Evolutionary conservation across 768 basidiomycete genomes (phyloP), one percentile per base, ranked within the genome.

Genomic region (Trametopsis cervina): DNA sequence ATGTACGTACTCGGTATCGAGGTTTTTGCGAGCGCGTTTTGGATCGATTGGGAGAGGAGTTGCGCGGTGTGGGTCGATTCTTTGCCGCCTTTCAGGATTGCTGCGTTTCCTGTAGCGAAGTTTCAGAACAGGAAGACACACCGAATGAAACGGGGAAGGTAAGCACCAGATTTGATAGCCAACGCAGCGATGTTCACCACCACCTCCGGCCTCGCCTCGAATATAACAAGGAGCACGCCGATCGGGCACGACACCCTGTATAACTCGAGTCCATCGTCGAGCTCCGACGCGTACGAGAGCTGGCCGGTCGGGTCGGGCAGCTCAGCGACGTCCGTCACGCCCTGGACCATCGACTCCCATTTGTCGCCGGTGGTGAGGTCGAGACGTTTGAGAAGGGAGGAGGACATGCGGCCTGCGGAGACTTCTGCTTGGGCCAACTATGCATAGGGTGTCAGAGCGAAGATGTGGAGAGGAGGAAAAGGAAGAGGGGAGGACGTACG

Each of bases 11-110:
- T 69, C 0, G 91, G 89, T 4, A 97, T 70, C 2, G 77, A 66
- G 0, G 93, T 90, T 40, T 76, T 78, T 2, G 78, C 67, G 22
- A 98, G 70, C 1, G 90, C 93, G 11, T 73, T 64, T 13, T 86
- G 79, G 56, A 98, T 97, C 40, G 89, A 80, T 53, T 78, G 69
- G 1, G 91, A 79, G 26, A 99, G 77, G 22, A 92, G 69, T 4
- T 72, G 64, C 2, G 91, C 77, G 1, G 96, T 96, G 48, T 80
- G 71, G 41, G 78, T 78, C 3, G 95, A 97, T 63, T 99, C 96
- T 63, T 95, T 97, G 4, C 96, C 96, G 9, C 96, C 95, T 67
- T 99, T 98, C 24, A 98, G 69, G 49, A 99, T 98, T 7, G 94
- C 95, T 18, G 93, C 86, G 63, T 99, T 99, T 1, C 95, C 95